Evolutionary conservation across 2,329 filamentous ascomycete genomes (phyloP).

Genomic region (Exophiala xenobiotica): DNA sequence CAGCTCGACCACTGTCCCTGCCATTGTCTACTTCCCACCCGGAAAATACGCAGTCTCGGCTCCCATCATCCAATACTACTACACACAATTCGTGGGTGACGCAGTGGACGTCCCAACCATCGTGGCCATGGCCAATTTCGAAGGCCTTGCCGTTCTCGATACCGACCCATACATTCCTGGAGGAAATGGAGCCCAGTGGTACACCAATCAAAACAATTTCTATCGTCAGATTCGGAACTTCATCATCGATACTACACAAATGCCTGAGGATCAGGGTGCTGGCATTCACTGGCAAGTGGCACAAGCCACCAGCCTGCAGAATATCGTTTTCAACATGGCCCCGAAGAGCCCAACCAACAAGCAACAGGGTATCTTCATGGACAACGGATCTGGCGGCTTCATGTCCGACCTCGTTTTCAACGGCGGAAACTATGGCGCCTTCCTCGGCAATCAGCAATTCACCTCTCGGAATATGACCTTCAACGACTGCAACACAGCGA

Average conservation of each 20-base stretch:
- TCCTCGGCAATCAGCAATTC: conserved; percentile 84
- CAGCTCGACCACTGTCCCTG: conserved; percentile 78
- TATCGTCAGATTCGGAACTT: conserved; percentile 82
- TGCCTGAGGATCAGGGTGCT: conserved; percentile 58
- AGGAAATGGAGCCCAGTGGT: conserved; percentile 66
- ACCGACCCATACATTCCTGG: conserved; percentile 73
- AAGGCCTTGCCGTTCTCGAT: conserved; percentile 86
- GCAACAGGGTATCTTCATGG: conserved; percentile 79
- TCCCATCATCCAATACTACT: conserved; percentile 83
- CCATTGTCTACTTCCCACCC: conserved; percentile 85
- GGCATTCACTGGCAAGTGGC: conserved; percentile 84
- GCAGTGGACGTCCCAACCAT: conserved; percentile 68
- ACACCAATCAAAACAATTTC: conserved; percentile 79
- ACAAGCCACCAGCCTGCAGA: conserved; percentile 78
- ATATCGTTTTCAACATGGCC: conserved; percentile 78
- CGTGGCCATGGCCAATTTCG: conserved; percentile 70
- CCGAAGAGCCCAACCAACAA: conserved; percentile 64
- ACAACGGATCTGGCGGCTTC: conserved; percentile 78
- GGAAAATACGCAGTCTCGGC: conserved; percentile 80
- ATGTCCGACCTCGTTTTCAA: conserved; percentile 82
- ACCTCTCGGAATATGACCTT: conserved; percentile 80
- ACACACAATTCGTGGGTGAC: conserved; percentile 90
- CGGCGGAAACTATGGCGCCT: conserved; percentile 74
- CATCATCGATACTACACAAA: conserved; percentile 69
- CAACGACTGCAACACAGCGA: conserved; percentile 76